phyloP scores from a whole-genome alignment of 2,329 filamentous ascomycete species.

The Fusarium domesticum region DNA sequence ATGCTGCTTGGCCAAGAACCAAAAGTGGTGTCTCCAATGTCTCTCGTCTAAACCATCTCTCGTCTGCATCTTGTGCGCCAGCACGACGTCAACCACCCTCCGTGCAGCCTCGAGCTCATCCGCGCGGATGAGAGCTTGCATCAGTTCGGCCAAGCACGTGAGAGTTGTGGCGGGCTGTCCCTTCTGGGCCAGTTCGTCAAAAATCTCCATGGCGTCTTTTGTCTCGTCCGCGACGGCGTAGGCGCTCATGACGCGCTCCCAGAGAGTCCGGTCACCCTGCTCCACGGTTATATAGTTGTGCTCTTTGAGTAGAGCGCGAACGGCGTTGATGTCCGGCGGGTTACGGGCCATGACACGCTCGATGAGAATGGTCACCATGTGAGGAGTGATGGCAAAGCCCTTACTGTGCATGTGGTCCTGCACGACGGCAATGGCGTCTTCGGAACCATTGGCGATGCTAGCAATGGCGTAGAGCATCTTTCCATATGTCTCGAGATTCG shows the following conservation, averaged over 20 bases:
- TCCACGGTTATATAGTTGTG: slow-evolving; percentile 40
- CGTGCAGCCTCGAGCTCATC: slow-evolving; percentile 29
- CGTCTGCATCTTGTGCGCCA: slow-evolving; percentile 28
- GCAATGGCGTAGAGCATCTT: slow-evolving; percentile 61
- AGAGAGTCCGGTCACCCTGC: slow-evolving; percentile 59
- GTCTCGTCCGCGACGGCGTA: slow-evolving; percentile 56
- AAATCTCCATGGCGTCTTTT: slow-evolving; percentile 47
- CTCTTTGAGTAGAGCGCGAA: slow-evolving; percentile 60
- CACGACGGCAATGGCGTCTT: slow-evolving; percentile 55
- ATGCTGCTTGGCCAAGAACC: slow-evolving; percentile 44
- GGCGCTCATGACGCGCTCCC: slow-evolving; percentile 67
- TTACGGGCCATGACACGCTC: slow-evolving; percentile 60
- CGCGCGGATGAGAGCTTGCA: slow-evolving; percentile 33
- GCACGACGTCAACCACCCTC: slow-evolving; percentile 32
- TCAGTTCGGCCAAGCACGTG: slow-evolving; percentile 42
- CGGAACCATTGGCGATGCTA: slow-evolving; percentile 37
- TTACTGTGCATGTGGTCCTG: slow-evolving; percentile 58
- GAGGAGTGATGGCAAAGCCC: slow-evolving; percentile 52
- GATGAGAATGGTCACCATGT: slow-evolving; percentile 73
- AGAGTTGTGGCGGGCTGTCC: slow-evolving; percentile 43
- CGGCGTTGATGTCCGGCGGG: slow-evolving; percentile 57
- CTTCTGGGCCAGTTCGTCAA: slow-evolving; percentile 42
- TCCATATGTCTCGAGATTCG: slow-evolving; percentile 63
- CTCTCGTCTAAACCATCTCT: slow-evolving; percentile 27
- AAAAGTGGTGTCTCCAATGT: slow-evolving; percentile 50